Percentiles rank a stretch among this genome's conserved stretches.
phyloP scores from a whole-genome alignment of 139 green algal genomes.

The Chlamydomonas applanata region DNA sequence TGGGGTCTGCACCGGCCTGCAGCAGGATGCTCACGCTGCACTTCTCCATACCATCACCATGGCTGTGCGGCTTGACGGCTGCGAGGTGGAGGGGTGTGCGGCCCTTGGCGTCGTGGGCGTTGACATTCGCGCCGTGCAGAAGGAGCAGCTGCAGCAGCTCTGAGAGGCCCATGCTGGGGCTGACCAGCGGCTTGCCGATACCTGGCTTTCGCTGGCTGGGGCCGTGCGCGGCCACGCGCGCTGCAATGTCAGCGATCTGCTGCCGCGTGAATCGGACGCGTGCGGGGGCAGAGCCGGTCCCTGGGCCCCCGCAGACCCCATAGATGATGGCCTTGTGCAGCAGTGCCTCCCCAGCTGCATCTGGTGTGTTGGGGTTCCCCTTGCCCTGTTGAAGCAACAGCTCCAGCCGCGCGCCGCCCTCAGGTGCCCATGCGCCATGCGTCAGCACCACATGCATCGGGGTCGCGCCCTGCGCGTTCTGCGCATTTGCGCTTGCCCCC shows the following conservation, averaged over 20 bases:
- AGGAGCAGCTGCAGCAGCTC: conserved; percentile 20
- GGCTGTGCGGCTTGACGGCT: conserved; percentile 19
- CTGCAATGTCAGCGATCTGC: background rate
- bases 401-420: conserved; percentile 10
- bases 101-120: background rate
- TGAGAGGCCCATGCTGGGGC: conserved; percentile 7
- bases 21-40: conserved; percentile 24
- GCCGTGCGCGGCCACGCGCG: background rate
- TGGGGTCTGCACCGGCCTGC: conserved; percentile 10
- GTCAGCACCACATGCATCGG: conserved; percentile 13
- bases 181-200: background rate
- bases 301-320: conserved; percentile 8
- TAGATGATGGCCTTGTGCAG: conserved; percentile 29
- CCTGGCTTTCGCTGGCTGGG: background rate
- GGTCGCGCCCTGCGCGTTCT: conserved; percentile 4
- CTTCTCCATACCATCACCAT: conserved; percentile 8
- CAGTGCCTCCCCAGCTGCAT: conserved; percentile 8
- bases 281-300: too few species aligned
- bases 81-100: conserved; percentile 20
- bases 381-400: conserved; percentile 12
- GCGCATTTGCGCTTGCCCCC: conserved; percentile 9
- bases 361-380: background rate
- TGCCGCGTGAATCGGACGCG: background rate
- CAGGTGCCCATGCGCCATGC: conserved; percentile 1
- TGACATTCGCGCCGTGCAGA: background rate